A percentile compares a stretch with the other conserved stretches of the same genome.
Conservation (phyloP, 768 basidiomycete genomes). For the Kwoniella europaea region DNA sequence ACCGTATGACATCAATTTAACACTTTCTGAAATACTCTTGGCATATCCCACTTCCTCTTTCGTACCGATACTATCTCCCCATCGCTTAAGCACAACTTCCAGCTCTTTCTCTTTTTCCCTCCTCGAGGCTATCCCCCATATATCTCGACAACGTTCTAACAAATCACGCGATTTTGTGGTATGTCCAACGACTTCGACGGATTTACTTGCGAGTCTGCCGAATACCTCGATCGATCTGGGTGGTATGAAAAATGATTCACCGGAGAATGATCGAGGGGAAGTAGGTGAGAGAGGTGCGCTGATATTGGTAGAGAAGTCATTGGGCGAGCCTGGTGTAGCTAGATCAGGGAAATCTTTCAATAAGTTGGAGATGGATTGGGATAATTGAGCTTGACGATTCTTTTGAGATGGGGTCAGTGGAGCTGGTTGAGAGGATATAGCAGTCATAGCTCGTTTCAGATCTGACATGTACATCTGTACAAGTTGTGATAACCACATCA, state of each 20-base stretch:
- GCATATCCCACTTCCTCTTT: conserved; percentile 34
- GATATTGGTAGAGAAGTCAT: conserved; percentile 16
- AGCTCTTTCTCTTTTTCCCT: conserved; percentile 48
- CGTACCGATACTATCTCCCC: conserved; percentile 39
- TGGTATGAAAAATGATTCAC: conserved; percentile 39
- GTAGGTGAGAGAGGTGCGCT: conserved; percentile 14
- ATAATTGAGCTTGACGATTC: conserved; percentile 36
- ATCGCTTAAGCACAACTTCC: conserved; percentile 40
- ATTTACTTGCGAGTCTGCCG: conserved; percentile 22
- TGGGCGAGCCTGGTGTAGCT: conserved; percentile 33
- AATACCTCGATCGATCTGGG: conserved; percentile 41
- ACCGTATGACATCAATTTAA: conserved; percentile 39
- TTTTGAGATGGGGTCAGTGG: conserved; percentile 28
- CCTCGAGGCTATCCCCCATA: conserved; percentile 50
- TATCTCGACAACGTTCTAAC: conserved; percentile 45
- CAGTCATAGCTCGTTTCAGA: conserved; percentile 42
- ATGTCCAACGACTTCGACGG: conserved; percentile 29
- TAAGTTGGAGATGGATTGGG: conserved; percentile 29
- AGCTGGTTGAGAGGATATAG: conserved; percentile 25
- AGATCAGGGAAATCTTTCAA: conserved; percentile 40
- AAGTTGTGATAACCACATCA: neutral
- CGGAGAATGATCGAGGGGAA: conserved; percentile 1
- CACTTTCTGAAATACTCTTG: conserved; percentile 34
- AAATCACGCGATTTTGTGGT: conserved; percentile 34
- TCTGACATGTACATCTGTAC: conserved; percentile 48